Evolutionary conservation across 2,329 filamentous ascomycete genomes (phyloP).

Genomic region (Penicillium sp.): DNA sequence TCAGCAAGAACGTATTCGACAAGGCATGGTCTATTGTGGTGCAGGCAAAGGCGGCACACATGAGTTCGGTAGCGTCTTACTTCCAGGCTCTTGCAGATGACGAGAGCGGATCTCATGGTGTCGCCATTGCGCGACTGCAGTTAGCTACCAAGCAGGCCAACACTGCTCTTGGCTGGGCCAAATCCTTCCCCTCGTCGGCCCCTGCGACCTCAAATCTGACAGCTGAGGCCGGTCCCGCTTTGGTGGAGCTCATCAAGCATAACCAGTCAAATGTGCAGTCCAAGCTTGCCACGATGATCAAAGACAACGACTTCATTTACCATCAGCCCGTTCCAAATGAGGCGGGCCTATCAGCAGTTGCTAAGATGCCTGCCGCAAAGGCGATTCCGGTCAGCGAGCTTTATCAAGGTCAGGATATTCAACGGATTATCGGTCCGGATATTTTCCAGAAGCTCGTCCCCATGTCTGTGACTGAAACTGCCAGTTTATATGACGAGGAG

Average conservation of each 20-base stretch:
- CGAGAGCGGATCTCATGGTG: conserved; percentile 79
- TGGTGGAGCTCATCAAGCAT: conserved; percentile 78
- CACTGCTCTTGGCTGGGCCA: conserved; percentile 71
- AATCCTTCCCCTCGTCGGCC: conserved; percentile 72
- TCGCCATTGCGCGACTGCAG: conserved; percentile 76
- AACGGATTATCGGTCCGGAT: conserved; percentile 92
- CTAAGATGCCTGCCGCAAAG: conserved; percentile 91
- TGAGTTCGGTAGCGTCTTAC: conserved; percentile 83
- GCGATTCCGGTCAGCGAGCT: conserved; percentile 95
- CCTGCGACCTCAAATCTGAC: conserved; percentile 77
- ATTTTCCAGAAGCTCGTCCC: conserved; percentile 96
- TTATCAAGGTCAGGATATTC: conserved; percentile 95
- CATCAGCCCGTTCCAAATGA: conserved; percentile 87
- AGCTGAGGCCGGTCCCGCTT: conserved; percentile 66
- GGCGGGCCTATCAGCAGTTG: conserved; percentile 71
- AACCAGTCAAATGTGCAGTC: conserved; percentile 77
- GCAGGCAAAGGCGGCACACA: conserved; percentile 69
- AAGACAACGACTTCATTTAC: conserved; percentile 98
- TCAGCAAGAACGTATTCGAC: conserved; percentile 85
- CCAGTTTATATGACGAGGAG: conserved; percentile 95
- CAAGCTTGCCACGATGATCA: conserved; percentile 67
- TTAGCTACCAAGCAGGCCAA: conserved; percentile 72
- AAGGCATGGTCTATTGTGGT: conserved; percentile 79
- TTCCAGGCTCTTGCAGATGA: conserved; percentile 89
- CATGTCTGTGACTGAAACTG: conserved; percentile 90